Evolutionary conservation across 2,329 filamentous ascomycete species (phyloP).

Genomic region (Pezicula rhizophila): DNA sequence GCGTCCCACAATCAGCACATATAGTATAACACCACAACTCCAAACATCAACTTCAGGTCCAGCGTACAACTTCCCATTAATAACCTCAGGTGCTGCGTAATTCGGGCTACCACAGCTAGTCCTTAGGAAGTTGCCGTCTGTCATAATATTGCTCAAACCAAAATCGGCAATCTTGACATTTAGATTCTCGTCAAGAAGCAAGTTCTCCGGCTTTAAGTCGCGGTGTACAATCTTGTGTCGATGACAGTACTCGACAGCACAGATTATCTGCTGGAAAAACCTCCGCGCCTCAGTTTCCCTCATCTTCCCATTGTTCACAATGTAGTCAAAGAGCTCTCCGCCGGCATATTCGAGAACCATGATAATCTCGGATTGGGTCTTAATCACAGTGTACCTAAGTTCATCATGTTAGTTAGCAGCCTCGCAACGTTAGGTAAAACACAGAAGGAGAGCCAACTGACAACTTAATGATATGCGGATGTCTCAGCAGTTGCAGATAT

Average conservation of each 20-base stretch:
- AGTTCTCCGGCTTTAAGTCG: conserved; percentile 94
- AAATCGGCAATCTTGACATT: conserved; percentile 99
- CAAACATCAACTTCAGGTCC: conserved; percentile 97
- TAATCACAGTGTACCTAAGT: conserved; percentile 86
- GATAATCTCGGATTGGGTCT: conserved; percentile 88
- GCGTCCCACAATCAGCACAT: conserved; percentile 72
- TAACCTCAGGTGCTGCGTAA: conserved; percentile 96
- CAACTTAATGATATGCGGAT: conserved; percentile 99
- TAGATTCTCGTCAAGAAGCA: conserved; percentile 87
- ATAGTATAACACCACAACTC: conserved; percentile 91
- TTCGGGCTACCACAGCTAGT: conserved; percentile 98
- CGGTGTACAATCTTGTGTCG: conserved; percentile 98
- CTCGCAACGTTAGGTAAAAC: not conserved
- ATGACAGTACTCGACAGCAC: conserved; percentile 97
- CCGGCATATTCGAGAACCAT: conserved; percentile 99
- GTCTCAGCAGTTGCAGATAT: conserved; percentile 88
- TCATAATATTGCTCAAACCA: conserved; percentile 99
- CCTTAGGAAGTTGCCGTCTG: conserved; percentile 97
- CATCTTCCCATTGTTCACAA: conserved; percentile 89
- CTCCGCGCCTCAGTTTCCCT: conserved; percentile 87
- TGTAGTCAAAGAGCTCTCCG: conserved; percentile 95
- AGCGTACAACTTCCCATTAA: conserved; percentile 94
- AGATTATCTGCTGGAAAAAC: conserved; percentile 99
- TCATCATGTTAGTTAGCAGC: conserved; percentile 19
- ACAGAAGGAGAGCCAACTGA: conserved; percentile 37